Evolutionary conservation across 805 yeast species (phyloP), one percentile per base, ranked within the genome.

Genomic region (Naumovozyma castellii): DNA sequence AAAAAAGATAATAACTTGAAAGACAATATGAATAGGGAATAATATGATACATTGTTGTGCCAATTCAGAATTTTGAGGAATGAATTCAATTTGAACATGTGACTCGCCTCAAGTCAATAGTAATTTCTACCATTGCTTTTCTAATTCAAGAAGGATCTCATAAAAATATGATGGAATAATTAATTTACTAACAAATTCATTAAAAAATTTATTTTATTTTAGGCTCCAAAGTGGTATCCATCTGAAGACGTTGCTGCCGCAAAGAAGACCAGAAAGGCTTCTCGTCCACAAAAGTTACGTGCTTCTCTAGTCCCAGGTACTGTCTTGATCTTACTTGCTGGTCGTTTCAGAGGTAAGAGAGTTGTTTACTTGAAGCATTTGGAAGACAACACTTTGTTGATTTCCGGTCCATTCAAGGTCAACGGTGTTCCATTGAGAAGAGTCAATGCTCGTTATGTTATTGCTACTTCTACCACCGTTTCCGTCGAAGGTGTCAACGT

Each of bases 331-430:
- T 75, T 88, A 69, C 80, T 88, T 67, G 96, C 97, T 64, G 97
- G 97, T 69, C 85, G 95, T 73, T 88, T 86, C 94, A 84, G 97
- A 74, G 97, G 97, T 70, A 90, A 88, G 84, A 87, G 97, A 75
- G 97, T 90, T 61, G 97, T 88, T 53, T 83, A 82, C 82, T 79
- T 88, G 69, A 88, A 88, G 83, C 73, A 81, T 70, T 78, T 90
- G 65, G 95, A 86, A 75, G 97, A 90, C 79, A 84, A 85, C 85
- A 88, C 96, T 53, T 75, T 88, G 62, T 82, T 88, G 65, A 95
- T 88, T 48, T 75, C 95, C 50, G 97, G 97, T 68, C 97, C 97
- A 63, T 90, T 88, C 94, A 88, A 90, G 80, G 84, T 88, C 64
- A 88, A 88, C 75, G 97, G 97, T 76, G 97, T 88, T 58, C 97